Evolutionary conservation across 208 protist genomes (phyloP).

Genomic region (Endotrypanum monterogeii): DNA sequence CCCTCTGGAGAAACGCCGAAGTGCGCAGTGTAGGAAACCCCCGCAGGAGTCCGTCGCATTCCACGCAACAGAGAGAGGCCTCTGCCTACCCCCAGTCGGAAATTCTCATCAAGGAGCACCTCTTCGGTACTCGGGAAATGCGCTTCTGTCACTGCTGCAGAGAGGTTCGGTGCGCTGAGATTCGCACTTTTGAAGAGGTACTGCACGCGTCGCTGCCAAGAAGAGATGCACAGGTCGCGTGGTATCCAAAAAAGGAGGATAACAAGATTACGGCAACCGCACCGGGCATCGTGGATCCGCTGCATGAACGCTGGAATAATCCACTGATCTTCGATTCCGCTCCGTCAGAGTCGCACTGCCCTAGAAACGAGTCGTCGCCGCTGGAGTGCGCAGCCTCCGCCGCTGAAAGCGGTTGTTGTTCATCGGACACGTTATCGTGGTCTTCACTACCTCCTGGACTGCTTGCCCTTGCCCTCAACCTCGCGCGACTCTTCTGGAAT

Average conservation of each 20-base stretch:
- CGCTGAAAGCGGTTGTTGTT: too few species aligned
- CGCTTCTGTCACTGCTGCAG: conserved; percentile 34
- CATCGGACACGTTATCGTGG: too few species aligned
- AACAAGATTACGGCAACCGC: background rate
- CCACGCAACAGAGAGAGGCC: background rate
- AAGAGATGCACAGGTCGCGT: background rate
- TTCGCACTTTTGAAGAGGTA: conserved; percentile 14
- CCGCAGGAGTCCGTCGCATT: background rate
- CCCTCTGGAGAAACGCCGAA: conserved; percentile 2
- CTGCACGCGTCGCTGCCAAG: background rate
- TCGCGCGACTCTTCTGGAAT: conserved; percentile 15
- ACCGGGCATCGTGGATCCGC: background rate
- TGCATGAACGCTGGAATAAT: background rate
- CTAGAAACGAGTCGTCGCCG: background rate
- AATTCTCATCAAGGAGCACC: conserved; percentile 28
- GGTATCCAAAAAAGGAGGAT: background rate
- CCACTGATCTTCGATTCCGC: background rate
- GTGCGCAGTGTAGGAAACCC: background rate
- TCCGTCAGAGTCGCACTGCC: background rate
- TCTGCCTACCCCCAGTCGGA: conserved; percentile 6
- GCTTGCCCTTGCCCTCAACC: conserved; percentile 12
- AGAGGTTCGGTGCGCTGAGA: conserved; percentile 35
- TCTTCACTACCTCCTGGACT: conserved; percentile 12
- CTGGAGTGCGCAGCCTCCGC: too few species aligned
- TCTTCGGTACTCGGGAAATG: conserved; percentile 41